Conservation (phyloP, 2,329 filamentous ascomycete genomes). For the Verticillium longisporum region DNA sequence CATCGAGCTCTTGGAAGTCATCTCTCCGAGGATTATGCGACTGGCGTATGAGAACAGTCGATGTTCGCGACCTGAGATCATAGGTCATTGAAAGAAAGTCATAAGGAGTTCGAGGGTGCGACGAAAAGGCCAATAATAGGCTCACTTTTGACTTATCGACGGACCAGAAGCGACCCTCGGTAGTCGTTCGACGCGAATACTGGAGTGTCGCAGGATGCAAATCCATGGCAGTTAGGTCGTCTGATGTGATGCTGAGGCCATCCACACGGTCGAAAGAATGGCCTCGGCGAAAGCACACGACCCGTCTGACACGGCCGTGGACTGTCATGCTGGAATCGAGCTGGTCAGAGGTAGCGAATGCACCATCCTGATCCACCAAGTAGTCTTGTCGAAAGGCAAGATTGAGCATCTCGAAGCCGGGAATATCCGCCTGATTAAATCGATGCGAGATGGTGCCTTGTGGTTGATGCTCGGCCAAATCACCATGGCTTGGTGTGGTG, state of each 20-base stretch:
- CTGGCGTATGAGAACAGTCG: constrained; percentile 34
- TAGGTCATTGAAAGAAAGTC: constrained; percentile 42
- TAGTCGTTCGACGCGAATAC: constrained; percentile 29
- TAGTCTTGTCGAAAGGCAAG: constrained; percentile 23
- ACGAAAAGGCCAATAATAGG: constrained; percentile 37
- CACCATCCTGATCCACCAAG: constrained; percentile 20
- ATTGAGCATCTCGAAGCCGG: constrained; percentile 23
- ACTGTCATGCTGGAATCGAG: constrained; percentile 10
- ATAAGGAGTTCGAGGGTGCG: constrained; percentile 34
- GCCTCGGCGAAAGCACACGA: constrained; percentile 28
- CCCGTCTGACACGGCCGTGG: constrained; percentile 27
- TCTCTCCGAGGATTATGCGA: constrained; percentile 34
- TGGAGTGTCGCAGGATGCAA: constrained; percentile 31
- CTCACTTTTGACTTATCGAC: constrained; percentile 27
- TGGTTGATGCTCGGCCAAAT: constrained; percentile 5
- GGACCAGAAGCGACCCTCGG: constrained; percentile 32
- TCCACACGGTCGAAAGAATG: constrained; percentile 23
- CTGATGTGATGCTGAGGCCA: constrained; percentile 26
- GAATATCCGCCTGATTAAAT: constrained; percentile 23
- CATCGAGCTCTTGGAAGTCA: constrained; percentile 33
- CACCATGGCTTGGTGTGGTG: background rate
- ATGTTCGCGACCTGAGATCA: constrained; percentile 26
- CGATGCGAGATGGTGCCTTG: constrained; percentile 20
- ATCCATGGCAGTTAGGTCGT: constrained; percentile 26
- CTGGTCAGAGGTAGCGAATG: constrained; percentile 3